These are phyloP conservation scores for Periconia sp. DNA, from an alignment of 2,329 filamentous ascomycete species.

Conservation along the genomic window DNA sequence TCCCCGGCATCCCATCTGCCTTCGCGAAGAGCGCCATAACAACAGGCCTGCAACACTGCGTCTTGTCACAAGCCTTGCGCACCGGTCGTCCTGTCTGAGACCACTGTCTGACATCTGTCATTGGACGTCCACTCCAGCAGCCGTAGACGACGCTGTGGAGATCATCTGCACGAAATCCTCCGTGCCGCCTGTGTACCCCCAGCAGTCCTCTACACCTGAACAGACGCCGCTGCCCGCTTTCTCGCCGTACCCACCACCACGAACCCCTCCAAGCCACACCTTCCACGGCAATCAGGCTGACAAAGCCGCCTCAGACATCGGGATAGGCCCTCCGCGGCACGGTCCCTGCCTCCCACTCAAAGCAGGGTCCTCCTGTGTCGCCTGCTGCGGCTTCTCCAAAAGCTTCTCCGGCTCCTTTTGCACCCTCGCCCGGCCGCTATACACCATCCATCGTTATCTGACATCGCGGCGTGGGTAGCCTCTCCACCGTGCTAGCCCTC, in stretches of 20 bases:
- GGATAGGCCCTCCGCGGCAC: slow-evolving; percentile 18
- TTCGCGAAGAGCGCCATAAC: slow-evolving; percentile 13
- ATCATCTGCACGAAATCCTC: slow-evolving; percentile 63
- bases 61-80: slow-evolving; percentile 46
- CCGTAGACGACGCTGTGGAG: slow-evolving; percentile 38
- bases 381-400: slow-evolving; percentile 45
- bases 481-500: slow-evolving; percentile 15
- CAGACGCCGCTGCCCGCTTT: slow-evolving; percentile 18
- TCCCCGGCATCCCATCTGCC: slow-evolving; percentile 17
- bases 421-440: slow-evolving; percentile 16
- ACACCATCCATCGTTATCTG: slow-evolving; percentile 13
- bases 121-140: slow-evolving; percentile 34
- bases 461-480: slow-evolving; percentile 20
- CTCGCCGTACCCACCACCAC: slow-evolving; percentile 18
- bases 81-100: slow-evolving; percentile 40
- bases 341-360: slow-evolving; percentile 22
- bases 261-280: slow-evolving; percentile 22
- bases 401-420: slow-evolving; percentile 30
- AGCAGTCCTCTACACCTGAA: slow-evolving; percentile 19
- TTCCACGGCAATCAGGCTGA: slow-evolving; percentile 16
- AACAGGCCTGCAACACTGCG: too few relatives aligned
- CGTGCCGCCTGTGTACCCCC: slow-evolving; percentile 39
- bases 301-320: slow-evolving; percentile 11
- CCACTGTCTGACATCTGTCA: slow-evolving; percentile 43
- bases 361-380: slow-evolving; percentile 38